Percentiles rank a stretch among this genome's conserved stretches.
Evolutionary conservation across 345 rosid genomes (phyloP).

Genomic region (Rubroshorea leprosula): DNA sequence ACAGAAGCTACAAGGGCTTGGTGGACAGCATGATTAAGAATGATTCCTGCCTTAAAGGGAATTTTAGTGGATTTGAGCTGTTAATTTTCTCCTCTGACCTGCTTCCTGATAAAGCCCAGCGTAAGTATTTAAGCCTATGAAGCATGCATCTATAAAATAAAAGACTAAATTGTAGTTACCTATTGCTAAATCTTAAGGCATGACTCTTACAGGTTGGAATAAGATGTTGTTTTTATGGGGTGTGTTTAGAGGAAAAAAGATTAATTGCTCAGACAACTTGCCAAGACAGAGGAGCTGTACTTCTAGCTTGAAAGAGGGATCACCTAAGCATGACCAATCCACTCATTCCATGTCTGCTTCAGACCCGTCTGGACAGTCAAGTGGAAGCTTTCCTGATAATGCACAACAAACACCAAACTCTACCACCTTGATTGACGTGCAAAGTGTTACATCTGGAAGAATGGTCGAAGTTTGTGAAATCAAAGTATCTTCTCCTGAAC

Average conservation of each 20-base stretch:
- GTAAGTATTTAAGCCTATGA: conserved; percentile 30
- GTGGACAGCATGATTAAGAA: conserved; percentile 36
- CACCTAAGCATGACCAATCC: background rate
- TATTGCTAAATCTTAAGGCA: background rate
- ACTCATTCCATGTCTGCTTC: conserved; percentile 1
- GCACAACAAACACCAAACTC: conserved; percentile 7
- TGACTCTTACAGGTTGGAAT: conserved; percentile 26
- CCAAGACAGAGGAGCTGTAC: background rate
- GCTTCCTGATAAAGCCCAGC: conserved; percentile 39
- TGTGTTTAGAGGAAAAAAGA: conserved; percentile 20
- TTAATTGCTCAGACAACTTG: background rate
- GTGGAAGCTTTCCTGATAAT: background rate
- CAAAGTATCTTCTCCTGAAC: conserved; percentile 7
- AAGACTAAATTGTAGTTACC: background rate
- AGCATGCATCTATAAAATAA: background rate
- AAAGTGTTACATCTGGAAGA: conserved; percentile 8
- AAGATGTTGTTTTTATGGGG: conserved; percentile 25
- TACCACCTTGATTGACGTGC: background rate
- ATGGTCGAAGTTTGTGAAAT: conserved; percentile 9
- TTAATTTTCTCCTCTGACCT: conserved; percentile 42
- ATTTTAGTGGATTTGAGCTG: conserved; percentile 36
- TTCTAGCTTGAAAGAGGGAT: conserved; percentile 4
- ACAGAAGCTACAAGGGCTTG: conserved; percentile 33
- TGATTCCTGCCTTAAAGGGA: conserved; percentile 48
- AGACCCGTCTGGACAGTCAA: conserved; percentile 4